Evolutionary conservation across 305 asterid genomes (phyloP).

Genomic region (Fraxinus sp.): DNA sequence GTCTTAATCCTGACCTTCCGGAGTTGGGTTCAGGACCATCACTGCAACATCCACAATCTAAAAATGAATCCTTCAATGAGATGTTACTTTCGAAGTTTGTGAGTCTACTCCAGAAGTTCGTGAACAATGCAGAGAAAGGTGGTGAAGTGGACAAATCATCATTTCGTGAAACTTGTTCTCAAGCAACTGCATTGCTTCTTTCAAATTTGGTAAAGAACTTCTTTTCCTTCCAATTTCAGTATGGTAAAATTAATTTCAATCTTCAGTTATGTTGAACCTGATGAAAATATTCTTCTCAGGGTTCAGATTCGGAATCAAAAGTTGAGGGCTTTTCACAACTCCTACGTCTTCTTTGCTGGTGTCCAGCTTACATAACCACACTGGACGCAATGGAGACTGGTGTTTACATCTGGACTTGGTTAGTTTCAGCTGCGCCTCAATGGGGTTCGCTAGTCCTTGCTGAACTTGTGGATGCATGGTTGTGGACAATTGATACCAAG

Average conservation of each 20-base stretch:
- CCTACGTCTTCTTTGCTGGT: constrained; percentile 99
- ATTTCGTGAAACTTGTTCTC: constrained; percentile 92
- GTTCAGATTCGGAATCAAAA: constrained; percentile 69
- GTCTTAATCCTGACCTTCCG: constrained; percentile 55
- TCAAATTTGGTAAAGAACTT: constrained; percentile 64
- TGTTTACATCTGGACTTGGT: constrained; percentile 97
- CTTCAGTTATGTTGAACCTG: constrained; percentile 20
- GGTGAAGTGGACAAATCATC: constrained; percentile 80
- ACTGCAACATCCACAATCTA: constrained; percentile 48
- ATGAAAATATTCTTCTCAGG: constrained; percentile 52
- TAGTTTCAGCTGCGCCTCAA: constrained; percentile 98
- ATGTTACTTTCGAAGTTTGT: constrained; percentile 74
- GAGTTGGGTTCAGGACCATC: constrained; percentile 36
- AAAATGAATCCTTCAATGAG: constrained; percentile 73
- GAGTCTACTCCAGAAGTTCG: constrained; percentile 82
- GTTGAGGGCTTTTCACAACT: constrained; percentile 91
- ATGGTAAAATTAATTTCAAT: constrained; percentile 12
- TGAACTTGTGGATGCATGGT: constrained; percentile 99
- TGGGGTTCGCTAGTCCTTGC: constrained; percentile 94
- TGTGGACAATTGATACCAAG: constrained; percentile 97
- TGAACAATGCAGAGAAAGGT: constrained; percentile 83
- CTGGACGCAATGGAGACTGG: constrained; percentile 98
- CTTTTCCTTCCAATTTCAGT: constrained; percentile 22
- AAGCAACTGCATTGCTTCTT: constrained; percentile 97
- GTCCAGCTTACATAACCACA: constrained; percentile 97